phyloP scores from a whole-genome alignment of 352 stramenopile species.

The Phytophthora multivora region DNA sequence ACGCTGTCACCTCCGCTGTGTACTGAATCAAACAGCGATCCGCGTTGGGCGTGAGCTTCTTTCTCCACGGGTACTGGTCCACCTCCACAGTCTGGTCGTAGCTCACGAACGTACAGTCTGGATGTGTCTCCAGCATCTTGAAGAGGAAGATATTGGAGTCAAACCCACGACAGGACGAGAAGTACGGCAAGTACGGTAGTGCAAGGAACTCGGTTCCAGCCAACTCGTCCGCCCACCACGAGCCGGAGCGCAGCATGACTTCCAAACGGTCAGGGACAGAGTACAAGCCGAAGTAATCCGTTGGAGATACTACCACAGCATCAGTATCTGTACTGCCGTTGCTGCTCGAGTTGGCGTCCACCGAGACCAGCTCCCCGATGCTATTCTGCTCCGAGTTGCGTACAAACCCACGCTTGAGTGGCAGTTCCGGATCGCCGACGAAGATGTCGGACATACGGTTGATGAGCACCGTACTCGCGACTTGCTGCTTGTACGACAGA shows the following conservation, averaged over 20 bases:
- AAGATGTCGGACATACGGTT: constrained; percentile 93
- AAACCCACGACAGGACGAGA: constrained; percentile 95
- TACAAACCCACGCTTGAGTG: constrained; percentile 53
- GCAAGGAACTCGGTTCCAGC: constrained; percentile 71
- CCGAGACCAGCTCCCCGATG: constrained; percentile 31
- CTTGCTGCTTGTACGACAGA: constrained; percentile 57
- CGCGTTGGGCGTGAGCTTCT: constrained; percentile 77
- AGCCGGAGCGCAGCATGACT: constrained; percentile 47
- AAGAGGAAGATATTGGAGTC: constrained; percentile 93
- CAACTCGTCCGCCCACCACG: constrained; percentile 83
- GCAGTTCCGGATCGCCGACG: constrained; percentile 83
- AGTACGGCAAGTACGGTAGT: constrained; percentile 96
- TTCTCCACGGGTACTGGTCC: constrained; percentile 91
- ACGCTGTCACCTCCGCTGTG: constrained; percentile 36
- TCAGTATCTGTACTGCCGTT: constrained; percentile 18
- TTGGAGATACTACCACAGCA: constrained; percentile 37
- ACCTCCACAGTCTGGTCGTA: constrained; percentile 92
- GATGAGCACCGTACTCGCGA: constrained; percentile 88
- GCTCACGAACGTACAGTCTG: constrained; percentile 88
- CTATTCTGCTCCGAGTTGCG: constrained; percentile 72
- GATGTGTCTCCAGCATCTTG: constrained; percentile 95
- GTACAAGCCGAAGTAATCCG: constrained; percentile 67
- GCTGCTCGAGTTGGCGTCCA: constrained; percentile 14
- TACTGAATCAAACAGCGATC: constrained; percentile 82
- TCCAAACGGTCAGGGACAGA: constrained; percentile 46